Percentiles rank a stretch among this genome's conserved stretches.
phyloP scores from a whole-genome alignment of 2,329 filamentous ascomycete species.

The Penicillium oxalicum region DNA sequence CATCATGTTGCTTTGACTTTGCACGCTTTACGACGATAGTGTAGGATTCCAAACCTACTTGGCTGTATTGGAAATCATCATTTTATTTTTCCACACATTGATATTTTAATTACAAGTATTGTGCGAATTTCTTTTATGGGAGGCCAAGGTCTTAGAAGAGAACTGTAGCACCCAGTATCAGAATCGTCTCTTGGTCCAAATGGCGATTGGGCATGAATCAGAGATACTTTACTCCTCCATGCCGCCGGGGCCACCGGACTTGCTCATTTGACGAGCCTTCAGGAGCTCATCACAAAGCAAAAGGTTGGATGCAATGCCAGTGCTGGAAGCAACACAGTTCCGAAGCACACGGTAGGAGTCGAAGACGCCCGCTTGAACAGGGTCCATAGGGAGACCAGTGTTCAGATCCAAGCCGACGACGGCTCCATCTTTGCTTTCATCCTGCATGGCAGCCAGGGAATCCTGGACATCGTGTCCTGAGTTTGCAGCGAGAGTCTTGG shows the following conservation, averaged over 20 bases:
- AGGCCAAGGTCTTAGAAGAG: slow-evolving; percentile 9
- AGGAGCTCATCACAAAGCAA: slow-evolving; percentile 94
- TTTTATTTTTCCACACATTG: neutral
- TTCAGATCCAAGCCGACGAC: slow-evolving; percentile 79
- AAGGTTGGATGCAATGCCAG: slow-evolving; percentile 91
- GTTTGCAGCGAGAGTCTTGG: slow-evolving; percentile 94
- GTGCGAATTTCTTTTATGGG: slow-evolving; percentile 17
- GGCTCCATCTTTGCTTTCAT: slow-evolving; percentile 78
- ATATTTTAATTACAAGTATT: slow-evolving; percentile 4
- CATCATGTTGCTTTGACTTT: too few species aligned
- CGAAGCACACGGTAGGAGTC: slow-evolving; percentile 93
- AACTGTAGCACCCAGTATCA: slow-evolving; percentile 12
- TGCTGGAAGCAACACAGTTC: slow-evolving; percentile 88
- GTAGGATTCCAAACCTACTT: too few species aligned
- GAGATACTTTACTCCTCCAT: slow-evolving; percentile 36
- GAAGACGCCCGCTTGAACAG: slow-evolving; percentile 83
- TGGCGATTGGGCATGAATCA: slow-evolving; percentile 15
- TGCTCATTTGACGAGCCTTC: slow-evolving; percentile 91
- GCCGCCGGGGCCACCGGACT: slow-evolving; percentile 37
- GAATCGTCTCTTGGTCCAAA: slow-evolving; percentile 22
- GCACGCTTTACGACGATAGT: too few species aligned
- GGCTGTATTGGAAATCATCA: too few species aligned
- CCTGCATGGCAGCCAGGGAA: slow-evolving; percentile 76
- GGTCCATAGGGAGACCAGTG: slow-evolving; percentile 91
- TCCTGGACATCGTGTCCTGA: slow-evolving; percentile 96